Conservation (phyloP, 78 protist genomes). For the Speleostelium caveatum region DNA sequence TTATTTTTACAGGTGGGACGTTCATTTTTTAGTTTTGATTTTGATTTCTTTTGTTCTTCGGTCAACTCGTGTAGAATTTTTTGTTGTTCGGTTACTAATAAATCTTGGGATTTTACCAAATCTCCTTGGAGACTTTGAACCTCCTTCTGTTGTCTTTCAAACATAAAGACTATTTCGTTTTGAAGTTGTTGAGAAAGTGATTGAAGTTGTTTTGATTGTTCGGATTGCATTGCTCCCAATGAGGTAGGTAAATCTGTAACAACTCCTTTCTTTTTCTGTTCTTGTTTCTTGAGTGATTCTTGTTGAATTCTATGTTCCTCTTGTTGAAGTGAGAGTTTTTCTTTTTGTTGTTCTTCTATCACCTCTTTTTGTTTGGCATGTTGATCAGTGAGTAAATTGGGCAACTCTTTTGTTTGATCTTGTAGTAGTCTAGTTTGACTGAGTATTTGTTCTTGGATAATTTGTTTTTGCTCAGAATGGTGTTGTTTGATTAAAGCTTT, state of each 20-base stretch:
- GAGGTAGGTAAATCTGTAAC: slow-evolving; percentile 50
- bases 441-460: slow-evolving; percentile 62
- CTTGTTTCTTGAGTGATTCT: slow-evolving; percentile 62
- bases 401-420: slow-evolving; percentile 68
- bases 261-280: slow-evolving; percentile 59
- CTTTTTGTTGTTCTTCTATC: slow-evolving; percentile 70
- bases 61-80: slow-evolving; percentile 40
- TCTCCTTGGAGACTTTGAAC: slow-evolving; percentile 8
- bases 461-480: slow-evolving; percentile 60
- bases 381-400: slow-evolving; percentile 36
- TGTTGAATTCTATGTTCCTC: slow-evolving; percentile 78
- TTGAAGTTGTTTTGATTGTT: slow-evolving; percentile 70
- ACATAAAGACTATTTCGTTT: slow-evolving; percentile 38
- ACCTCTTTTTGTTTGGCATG: slow-evolving; percentile 57
- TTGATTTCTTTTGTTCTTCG: slow-evolving; percentile 72
- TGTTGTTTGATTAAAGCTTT: slow-evolving; percentile 43
- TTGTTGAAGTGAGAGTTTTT: slow-evolving; percentile 39
- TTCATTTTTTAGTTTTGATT: slow-evolving; percentile 25
- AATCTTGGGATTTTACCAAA: not conserved
- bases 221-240: slow-evolving; percentile 52
- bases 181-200: slow-evolving; percentile 49
- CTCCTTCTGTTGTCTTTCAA: slow-evolving; percentile 55
- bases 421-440: slow-evolving; percentile 25
- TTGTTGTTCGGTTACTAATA: slow-evolving; percentile 52
- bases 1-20: slow-evolving; percentile 45